phyloP scores from a whole-genome alignment of 2,329 filamentous ascomycete genomes.

The Stromatinia cepivora region DNA sequence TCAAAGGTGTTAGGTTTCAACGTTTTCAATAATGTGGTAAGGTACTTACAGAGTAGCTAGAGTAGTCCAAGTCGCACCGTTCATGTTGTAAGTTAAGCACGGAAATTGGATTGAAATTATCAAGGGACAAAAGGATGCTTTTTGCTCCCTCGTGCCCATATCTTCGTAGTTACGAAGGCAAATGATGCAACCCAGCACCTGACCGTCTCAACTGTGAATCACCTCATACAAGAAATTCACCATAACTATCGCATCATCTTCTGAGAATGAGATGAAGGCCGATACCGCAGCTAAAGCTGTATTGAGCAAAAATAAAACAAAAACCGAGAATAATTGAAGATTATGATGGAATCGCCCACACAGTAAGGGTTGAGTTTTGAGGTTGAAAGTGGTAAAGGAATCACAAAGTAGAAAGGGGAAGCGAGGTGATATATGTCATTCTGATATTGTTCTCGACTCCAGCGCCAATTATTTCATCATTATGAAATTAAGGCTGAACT shows the following conservation, averaged over 20 bases:
- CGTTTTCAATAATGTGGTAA: not conserved
- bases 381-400: not conserved
- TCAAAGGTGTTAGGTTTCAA: not conserved
- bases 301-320: not conserved
- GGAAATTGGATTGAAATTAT: not conserved
- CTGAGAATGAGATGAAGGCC: not conserved
- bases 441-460: not conserved
- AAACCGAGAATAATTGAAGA: not conserved
- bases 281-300: not conserved
- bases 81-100: not conserved
- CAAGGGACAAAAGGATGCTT: not conserved
- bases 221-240: conserved; percentile 14
- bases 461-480: not conserved
- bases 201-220: conserved; percentile 6
- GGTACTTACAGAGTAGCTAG: not conserved
- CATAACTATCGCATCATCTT: not conserved
- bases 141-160: not conserved
- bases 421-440: not conserved
- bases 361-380: not conserved
- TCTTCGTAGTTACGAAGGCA: not conserved
- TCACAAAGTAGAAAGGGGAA: not conserved
- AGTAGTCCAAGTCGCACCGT: not conserved
- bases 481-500: not conserved
- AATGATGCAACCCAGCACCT: conserved; percentile 1
- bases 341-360: not conserved